Percentiles rank a stretch among this genome's conserved stretches.
Evolutionary conservation across 768 basidiomycete genomes (phyloP).

Genomic region (Tricholoma matsutake): DNA sequence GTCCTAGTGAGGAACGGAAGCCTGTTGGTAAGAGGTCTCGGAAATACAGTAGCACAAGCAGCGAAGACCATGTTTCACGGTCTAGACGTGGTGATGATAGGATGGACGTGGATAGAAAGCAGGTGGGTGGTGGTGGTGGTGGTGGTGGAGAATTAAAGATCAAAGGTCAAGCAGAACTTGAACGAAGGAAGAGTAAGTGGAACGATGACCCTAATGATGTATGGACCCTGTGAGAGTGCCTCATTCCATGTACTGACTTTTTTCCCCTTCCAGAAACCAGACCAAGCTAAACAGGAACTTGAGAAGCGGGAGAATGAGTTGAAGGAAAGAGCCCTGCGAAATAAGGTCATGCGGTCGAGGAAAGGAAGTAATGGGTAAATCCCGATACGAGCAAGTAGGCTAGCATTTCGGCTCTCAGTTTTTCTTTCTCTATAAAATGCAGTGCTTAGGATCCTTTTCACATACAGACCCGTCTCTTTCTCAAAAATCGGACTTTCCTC

Average conservation of each 20-base stretch:
- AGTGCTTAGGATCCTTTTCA: slow-evolving; percentile 15
- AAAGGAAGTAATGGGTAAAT: slow-evolving; percentile 35
- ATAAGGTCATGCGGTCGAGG: slow-evolving; percentile 74
- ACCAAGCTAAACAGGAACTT: slow-evolving; percentile 42
- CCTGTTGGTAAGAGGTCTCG: slow-evolving; percentile 12
- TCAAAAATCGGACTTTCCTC: neutral
- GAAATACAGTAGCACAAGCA: slow-evolving; percentile 27
- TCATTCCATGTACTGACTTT: slow-evolving; percentile 1
- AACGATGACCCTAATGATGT: slow-evolving; percentile 35
- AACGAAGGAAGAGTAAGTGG: slow-evolving; percentile 54
- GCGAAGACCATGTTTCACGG: slow-evolving; percentile 19
- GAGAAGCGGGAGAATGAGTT: slow-evolving; percentile 73
- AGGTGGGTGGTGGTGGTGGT: slow-evolving; percentile 24
- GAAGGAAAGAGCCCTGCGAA: slow-evolving; percentile 77
- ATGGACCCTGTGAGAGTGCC: slow-evolving; percentile 16
- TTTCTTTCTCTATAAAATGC: slow-evolving; percentile 5
- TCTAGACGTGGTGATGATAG: slow-evolving; percentile 17
- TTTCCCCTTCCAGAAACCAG: slow-evolving; percentile 17
- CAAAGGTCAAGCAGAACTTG: slow-evolving; percentile 64
- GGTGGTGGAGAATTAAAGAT: slow-evolving; percentile 64
- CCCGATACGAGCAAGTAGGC: slow-evolving; percentile 11
- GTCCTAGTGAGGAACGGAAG: slow-evolving; percentile 22
- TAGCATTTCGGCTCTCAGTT: slow-evolving; percentile 1
- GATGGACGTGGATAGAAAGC: slow-evolving; percentile 36
- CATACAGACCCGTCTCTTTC: slow-evolving; percentile 10